These are phyloP conservation scores for Sphagnurus paluster DNA, from an alignment of 1,284 basidiomycete genomes.

Conservation along the genomic window DNA sequence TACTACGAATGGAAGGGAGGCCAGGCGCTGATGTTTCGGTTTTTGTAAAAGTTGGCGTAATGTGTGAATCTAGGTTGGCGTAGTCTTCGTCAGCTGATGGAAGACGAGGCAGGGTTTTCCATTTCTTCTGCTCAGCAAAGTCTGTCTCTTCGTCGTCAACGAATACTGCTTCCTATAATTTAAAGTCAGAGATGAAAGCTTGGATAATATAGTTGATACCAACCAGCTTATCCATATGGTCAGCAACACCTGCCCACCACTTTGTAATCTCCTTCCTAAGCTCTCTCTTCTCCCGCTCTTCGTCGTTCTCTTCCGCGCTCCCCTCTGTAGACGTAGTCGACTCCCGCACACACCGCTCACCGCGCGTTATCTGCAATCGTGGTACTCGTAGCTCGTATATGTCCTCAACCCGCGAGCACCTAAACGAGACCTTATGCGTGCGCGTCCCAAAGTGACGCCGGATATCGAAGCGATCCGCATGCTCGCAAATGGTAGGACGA, in stretches of 20 bases:
- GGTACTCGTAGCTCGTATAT: constrained; percentile 64
- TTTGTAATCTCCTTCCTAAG: constrained; percentile 58
- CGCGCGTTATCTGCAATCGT: constrained; percentile 51
- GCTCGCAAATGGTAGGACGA: constrained; percentile 48
- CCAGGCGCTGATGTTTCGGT: constrained; percentile 7
- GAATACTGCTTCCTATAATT: constrained; percentile 44
- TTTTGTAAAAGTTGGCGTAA: constrained; percentile 13
- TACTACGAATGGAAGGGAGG: constrained; percentile 3
- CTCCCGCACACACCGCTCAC: constrained; percentile 26
- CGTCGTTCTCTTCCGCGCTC: constrained; percentile 54
- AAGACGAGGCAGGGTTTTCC: constrained; percentile 54
- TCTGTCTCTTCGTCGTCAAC: constrained; percentile 25
- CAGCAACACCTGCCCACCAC: constrained; percentile 66
- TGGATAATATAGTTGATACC: constrained; percentile 1
- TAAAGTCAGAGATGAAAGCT: too few species aligned
- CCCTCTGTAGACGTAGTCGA: constrained; percentile 16
- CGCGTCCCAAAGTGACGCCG: constrained; percentile 49
- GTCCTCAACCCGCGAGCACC: constrained; percentile 47
- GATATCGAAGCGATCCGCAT: constrained; percentile 46
- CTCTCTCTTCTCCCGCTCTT: constrained; percentile 44
- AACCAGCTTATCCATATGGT: constrained; percentile 50
- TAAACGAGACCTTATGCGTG: constrained; percentile 44
- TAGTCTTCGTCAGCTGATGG: constrained; percentile 55
- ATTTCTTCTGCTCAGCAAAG: constrained; percentile 16
- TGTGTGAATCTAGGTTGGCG: constrained; percentile 33